These are phyloP conservation scores for Leonotis leonurus DNA, from an alignment of 257 asterid genomes.

Conservation along the genomic window DNA sequence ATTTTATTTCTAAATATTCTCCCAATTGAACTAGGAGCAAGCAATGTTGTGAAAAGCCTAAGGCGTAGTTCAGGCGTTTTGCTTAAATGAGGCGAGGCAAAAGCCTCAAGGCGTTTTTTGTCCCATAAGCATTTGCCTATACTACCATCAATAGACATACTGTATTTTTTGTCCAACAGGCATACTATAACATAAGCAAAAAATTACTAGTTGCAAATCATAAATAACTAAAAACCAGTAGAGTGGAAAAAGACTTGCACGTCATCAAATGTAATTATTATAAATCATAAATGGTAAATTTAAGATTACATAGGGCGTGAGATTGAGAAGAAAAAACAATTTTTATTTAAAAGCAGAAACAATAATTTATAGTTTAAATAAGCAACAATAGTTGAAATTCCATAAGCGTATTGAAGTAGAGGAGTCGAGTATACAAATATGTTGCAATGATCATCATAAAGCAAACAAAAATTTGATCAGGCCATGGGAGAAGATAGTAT, in stretches of 20 bases:
- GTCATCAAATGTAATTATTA: neutral
- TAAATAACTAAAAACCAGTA: neutral
- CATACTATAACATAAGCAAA: neutral
- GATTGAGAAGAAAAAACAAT: neutral
- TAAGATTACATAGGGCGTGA: neutral
- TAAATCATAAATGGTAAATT: neutral
- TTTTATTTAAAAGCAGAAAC: constrained; percentile 3
- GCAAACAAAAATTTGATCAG: constrained; percentile 8
- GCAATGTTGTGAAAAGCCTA: no score
- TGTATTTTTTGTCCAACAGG: constrained; percentile 3
- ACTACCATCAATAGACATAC: neutral
- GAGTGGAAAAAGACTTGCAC: neutral
- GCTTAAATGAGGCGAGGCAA: no score
- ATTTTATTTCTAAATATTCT: constrained; percentile 4
- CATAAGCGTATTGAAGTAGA: constrained; percentile 7
- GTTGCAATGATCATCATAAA: neutral
- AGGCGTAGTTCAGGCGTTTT: no score
- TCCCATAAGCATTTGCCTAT: neutral
- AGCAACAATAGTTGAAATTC: neutral
- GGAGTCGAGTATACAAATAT: neutral
- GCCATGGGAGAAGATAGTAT: constrained; percentile 6
- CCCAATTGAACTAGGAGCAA: constrained; percentile 4
- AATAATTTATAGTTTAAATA: neutral
- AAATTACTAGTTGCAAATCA: neutral
- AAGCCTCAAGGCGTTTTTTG: no score